A percentile compares a stretch with the other conserved stretches of the same genome.
Conservation (phyloP, 1,284 basidiomycete genomes). For the Tylopilus sp. region DNA sequence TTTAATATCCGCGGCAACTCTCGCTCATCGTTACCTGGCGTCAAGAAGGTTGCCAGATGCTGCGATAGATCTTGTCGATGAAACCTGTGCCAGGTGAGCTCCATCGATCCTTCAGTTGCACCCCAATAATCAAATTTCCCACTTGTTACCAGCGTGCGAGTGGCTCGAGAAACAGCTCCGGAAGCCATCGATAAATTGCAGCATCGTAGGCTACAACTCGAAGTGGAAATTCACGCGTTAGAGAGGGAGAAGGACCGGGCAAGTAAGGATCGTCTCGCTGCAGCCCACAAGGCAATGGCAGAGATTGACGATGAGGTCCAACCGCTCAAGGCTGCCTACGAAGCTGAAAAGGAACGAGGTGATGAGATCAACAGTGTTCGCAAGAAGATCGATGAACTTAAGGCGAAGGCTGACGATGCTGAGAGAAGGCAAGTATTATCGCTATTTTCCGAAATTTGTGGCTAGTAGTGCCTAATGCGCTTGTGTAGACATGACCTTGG, state of each 20-base stretch:
- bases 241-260: conserved; percentile 90
- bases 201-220: conserved; percentile 85
- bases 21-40: conserved; percentile 93
- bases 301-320: conserved; percentile 87
- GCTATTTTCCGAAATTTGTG: neutral
- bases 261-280: conserved; percentile 81
- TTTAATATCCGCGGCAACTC: conserved; percentile 84
- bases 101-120: neutral
- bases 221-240: conserved; percentile 94
- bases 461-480: neutral
- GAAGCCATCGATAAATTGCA: conserved; percentile 95
- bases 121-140: conserved; percentile 5
- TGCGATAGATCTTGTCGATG: conserved; percentile 91
- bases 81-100: conserved; percentile 79
- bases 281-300: conserved; percentile 76
- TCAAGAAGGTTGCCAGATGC: conserved; percentile 82
- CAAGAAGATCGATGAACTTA: conserved; percentile 86
- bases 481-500: conserved; percentile 67
- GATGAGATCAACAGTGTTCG: conserved; percentile 82
- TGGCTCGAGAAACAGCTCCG: conserved; percentile 91
- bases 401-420: conserved; percentile 90
- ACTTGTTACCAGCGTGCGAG: conserved; percentile 62
- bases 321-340: conserved; percentile 84
- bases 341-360: conserved; percentile 83
- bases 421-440: conserved; percentile 64